Evolutionary conservation across 2,329 filamentous ascomycete species (phyloP).

Genomic region (Colletotrichum sp.): DNA sequence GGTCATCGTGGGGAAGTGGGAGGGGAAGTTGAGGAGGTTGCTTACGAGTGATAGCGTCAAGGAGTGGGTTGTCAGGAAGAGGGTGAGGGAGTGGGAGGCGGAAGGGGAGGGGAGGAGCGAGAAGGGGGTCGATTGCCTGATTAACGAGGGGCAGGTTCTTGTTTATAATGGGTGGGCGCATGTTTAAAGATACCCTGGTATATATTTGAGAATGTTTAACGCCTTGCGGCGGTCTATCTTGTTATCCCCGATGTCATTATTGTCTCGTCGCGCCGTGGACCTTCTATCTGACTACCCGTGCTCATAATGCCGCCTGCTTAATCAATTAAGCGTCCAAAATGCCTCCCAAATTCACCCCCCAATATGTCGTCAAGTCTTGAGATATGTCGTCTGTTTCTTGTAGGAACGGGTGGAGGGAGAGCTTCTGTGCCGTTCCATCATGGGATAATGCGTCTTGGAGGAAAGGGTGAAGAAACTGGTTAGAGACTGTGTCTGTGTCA

Average conservation of each 20-base stretch:
- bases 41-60: slow-evolving; percentile 25
- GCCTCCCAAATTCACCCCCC: background rate
- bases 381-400: background rate
- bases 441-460: background rate
- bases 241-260: background rate
- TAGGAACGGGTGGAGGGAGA: background rate
- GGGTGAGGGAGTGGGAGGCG: slow-evolving; percentile 43
- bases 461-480: background rate
- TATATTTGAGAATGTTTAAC: background rate
- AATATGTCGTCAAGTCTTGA: background rate
- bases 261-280: background rate
- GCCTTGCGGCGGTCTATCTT: background rate
- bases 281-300: background rate
- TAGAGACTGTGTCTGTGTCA: background rate
- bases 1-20: slow-evolving; percentile 62
- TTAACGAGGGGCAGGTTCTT: slow-evolving; percentile 67
- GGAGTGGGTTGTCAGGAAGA: slow-evolving; percentile 38
- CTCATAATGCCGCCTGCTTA: background rate
- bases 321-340: background rate
- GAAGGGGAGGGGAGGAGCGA: slow-evolving; percentile 41
- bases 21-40: slow-evolving; percentile 58
- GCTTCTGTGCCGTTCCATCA: background rate
- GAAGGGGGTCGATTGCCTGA: slow-evolving; percentile 56
- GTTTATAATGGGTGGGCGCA: slow-evolving; percentile 64
- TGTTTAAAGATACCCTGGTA: slow-evolving; percentile 37